A percentile compares a stretch with the other conserved stretches of the same genome.
phyloP scores from a whole-genome alignment of 441 rosid species.

The Flueggea neowawraea region DNA sequence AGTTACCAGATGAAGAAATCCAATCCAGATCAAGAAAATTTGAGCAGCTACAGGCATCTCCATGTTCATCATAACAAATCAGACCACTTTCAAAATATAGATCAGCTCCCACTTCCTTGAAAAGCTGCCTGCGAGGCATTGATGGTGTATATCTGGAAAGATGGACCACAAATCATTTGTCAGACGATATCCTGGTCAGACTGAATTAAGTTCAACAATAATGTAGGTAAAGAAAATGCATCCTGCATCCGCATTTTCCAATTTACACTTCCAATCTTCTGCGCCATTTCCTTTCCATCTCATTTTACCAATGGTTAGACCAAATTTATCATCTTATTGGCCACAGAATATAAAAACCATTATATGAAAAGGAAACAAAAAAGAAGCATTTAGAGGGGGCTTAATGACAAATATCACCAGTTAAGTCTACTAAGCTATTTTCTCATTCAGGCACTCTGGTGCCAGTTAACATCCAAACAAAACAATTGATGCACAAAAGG shows the following conservation, averaged over 20 bases:
- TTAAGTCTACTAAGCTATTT: no score
- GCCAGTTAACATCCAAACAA: no score
- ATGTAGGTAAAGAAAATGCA: no score
- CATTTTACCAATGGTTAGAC: no score
- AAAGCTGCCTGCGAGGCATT: constrained; percentile 27
- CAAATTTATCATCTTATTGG: no score
- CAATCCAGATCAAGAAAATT: constrained; percentile 80
- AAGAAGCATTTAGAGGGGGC: no score
- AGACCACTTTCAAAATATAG: constrained; percentile 44
- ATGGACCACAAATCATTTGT: constrained; percentile 10
- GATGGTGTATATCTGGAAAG: constrained; percentile 46
- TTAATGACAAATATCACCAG: no score
- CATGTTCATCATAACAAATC: constrained; percentile 54
- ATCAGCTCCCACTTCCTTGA: constrained; percentile 47
- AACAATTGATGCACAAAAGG: no score
- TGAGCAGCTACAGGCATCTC: constrained; percentile 64
- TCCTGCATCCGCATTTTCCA: no score
- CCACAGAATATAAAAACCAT: no score
- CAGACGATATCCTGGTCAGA: neutral
- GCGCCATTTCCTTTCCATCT: neutral
- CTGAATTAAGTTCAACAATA: neutral
- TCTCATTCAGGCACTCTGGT: no score
- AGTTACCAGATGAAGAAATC: constrained; percentile 95
- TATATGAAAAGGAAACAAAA: no score
- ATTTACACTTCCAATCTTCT: neutral